Base-by-base conservation (phyloP, 768 basidiomycete genomes). In the Psilocybe cubensis region DNA sequence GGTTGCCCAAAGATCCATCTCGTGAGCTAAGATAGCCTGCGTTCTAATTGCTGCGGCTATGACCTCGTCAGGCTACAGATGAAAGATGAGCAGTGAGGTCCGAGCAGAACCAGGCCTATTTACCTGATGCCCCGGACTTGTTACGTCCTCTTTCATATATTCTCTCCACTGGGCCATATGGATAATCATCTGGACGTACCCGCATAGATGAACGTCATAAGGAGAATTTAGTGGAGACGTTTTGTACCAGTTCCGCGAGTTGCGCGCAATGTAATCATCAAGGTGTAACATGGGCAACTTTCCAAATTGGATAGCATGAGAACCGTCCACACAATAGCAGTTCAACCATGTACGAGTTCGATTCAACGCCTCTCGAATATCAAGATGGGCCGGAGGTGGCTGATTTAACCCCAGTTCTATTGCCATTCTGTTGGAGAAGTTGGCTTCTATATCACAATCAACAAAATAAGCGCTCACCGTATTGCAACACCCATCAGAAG, bases 321-420 rank as follows among this genome's bases (percentile, higher is more conserved):
- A 89, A 5, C 85, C 84, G 66, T 93, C 91, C 53, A 88, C 82
- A 60, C 87, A 86, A 67, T 84, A 89, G 68, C 87, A 91, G 65
- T 85, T 85, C 53, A 91, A 74, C 89, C 89, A 92, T 23, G 86
- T 87, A 57, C 91, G 77, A 24, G 83, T 84, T 38, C 89, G 79
- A 64, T 93, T 92, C 35, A 88, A 74, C 21, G 79, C 77, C 76
- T 91, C 88, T 27, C 87, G 79, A 62, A 84, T 83, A 46, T 78
- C 76, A n/a, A 83, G 82, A 21, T 71, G 68, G 6, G 72, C 66
- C 2, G 79, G 75, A 3, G 82, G 75, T 11, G 81, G 78, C 48
- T 86, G 79, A 66, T 90, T 81, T 6, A 92, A 71, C 54, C 85
- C 85, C 12, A 93, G 78, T 65, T 91, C 89, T 33, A 86, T 81